These are phyloP conservation scores for Tolypocladium endophyticum DNA, from an alignment of 2,329 filamentous ascomycete genomes.

Conservation along the genomic window DNA sequence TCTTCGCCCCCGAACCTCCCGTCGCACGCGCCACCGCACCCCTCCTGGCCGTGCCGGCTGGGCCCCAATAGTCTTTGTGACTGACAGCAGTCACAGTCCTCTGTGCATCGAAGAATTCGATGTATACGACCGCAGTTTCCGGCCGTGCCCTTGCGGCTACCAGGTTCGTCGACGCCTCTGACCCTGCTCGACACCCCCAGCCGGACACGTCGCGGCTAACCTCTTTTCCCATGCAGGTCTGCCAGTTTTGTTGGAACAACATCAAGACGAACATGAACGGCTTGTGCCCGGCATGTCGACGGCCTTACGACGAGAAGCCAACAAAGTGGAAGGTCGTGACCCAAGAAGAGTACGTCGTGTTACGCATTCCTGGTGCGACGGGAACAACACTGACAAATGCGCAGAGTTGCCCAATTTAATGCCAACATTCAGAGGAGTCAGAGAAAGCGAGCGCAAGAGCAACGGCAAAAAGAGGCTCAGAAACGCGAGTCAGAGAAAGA, in stretches of 20 bases:
- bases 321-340: conserved; percentile 96
- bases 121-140: conserved; percentile 92
- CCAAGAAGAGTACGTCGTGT: conserved; percentile 69
- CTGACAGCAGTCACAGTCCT: conserved; percentile 48
- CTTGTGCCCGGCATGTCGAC: conserved; percentile 90
- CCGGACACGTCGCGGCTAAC: not conserved
- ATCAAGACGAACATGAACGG: conserved; percentile 98
- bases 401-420: conserved; percentile 62
- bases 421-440: conserved; percentile 79
- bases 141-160: conserved; percentile 94
- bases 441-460: conserved; percentile 75
- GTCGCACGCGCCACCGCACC: not conserved
- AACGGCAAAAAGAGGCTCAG: conserved; percentile 87
- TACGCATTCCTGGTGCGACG: not conserved
- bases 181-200: not conserved
- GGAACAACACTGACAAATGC: conserved; percentile 3
- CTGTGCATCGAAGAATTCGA: conserved; percentile 99
- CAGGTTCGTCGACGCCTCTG: conserved; percentile 53
- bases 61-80: not conserved
- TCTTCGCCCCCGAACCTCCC: conserved; percentile 1
- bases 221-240: conserved; percentile 55
- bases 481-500: conserved; percentile 94
- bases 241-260: conserved; percentile 99
- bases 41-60: not conserved
- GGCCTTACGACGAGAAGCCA: conserved; percentile 91